These are phyloP conservation scores for Trypanosoma avium DNA, from an alignment of 208 protist species.

Conservation along the genomic window DNA sequence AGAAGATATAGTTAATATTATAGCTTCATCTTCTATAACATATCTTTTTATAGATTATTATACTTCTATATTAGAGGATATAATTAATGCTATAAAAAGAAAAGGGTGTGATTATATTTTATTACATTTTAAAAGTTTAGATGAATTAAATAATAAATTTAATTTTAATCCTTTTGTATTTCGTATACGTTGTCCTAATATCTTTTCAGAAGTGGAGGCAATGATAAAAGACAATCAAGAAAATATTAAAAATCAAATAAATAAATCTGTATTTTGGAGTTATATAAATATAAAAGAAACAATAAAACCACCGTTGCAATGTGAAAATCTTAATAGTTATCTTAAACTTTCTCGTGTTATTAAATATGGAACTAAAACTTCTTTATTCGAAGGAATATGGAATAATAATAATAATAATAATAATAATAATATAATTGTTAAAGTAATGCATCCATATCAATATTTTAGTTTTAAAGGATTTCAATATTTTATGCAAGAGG, in stretches of 20 bases:
- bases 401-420: too few relatives aligned
- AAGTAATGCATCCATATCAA: conserved; percentile 13
- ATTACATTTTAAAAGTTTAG: too few relatives aligned
- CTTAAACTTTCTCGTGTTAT: conserved; percentile 2
- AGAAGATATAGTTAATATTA: not conserved
- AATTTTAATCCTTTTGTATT: not conserved
- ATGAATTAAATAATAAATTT: too few relatives aligned
- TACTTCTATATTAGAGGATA: not conserved
- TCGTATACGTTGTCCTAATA: not conserved
- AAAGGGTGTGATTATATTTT: not conserved
- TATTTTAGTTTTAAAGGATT: conserved; percentile 22
- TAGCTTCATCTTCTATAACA: not conserved
- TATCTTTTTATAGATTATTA: conserved; percentile 9
- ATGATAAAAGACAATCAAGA: too few relatives aligned
- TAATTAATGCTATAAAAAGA: not conserved
- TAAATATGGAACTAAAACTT: conserved; percentile 20
- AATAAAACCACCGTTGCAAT: conserved; percentile 1
- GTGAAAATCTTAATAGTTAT: conserved; percentile 3
- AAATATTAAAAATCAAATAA: too few relatives aligned
- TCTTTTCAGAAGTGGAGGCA: not conserved
- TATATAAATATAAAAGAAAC: not conserved
- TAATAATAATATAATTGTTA: conserved; percentile 17
- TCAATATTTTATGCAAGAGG: conserved; percentile 10
- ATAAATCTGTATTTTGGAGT: not conserved
- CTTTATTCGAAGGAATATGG: conserved; percentile 3